phyloP scores from a whole-genome alignment of 164 flowering plant species.

The Annona cherimola region DNA sequence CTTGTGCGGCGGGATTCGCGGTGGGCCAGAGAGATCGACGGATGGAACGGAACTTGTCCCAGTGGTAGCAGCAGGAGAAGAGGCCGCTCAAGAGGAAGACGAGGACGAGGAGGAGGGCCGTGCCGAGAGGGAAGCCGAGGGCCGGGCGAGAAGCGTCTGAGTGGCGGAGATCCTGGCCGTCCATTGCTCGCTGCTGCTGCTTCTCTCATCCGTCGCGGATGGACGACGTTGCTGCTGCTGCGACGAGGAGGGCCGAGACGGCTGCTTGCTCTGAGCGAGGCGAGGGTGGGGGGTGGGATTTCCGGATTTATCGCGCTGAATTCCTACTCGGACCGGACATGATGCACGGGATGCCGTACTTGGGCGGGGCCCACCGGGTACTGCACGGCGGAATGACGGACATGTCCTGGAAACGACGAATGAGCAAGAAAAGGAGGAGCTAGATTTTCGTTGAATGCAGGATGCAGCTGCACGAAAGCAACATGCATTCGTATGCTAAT shows the following conservation, averaged over 20 bases:
- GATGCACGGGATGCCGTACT: slow-evolving; percentile 17
- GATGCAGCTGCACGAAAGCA: no score
- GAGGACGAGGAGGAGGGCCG: slow-evolving; percentile 59
- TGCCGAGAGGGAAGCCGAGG: slow-evolving; percentile 83
- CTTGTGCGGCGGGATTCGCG: slow-evolving; percentile 26
- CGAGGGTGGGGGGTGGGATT: slow-evolving; percentile 19
- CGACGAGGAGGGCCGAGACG: neutral
- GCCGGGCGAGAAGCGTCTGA: slow-evolving; percentile 65
- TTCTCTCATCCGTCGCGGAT: slow-evolving; percentile 1
- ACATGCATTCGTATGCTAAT: no score
- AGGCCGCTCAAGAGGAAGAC: slow-evolving; percentile 77
- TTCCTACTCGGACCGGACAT: slow-evolving; percentile 2
- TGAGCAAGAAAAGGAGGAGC: neutral
- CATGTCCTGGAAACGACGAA: neutral
- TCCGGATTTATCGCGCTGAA: no score
- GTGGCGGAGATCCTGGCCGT: slow-evolving; percentile 42
- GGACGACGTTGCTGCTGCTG: neutral
- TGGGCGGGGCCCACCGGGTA: slow-evolving; percentile 24
- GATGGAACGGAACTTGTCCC: slow-evolving; percentile 76
- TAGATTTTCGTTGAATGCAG: no score
- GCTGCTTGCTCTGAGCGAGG: slow-evolving; percentile 2
- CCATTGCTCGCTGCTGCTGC: slow-evolving; percentile 27
- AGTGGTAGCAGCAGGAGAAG: slow-evolving; percentile 94
- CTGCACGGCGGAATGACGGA: slow-evolving; percentile 7
- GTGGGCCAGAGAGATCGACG: slow-evolving; percentile 38